Evolutionary conservation across 2,329 filamentous ascomycete species (phyloP), one percentile per base, ranked within the genome.

Genomic region (Hypoxylon sp.): DNA sequence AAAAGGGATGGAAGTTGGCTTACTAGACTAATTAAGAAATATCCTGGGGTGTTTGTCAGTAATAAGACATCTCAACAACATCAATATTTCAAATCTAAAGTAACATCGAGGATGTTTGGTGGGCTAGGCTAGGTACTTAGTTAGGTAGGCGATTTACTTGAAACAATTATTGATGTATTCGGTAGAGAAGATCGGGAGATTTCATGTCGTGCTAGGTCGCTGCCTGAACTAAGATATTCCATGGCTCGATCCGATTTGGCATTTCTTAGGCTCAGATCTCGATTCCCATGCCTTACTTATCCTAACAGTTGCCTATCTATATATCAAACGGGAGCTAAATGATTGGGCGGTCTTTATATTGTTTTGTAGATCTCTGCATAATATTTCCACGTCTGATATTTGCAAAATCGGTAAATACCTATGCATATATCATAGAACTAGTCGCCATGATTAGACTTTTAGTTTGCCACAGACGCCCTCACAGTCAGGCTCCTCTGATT

Each of bases 221-320:
- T 24, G 14, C 44, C 19, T 59, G 11, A 39, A 29, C 19, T n/a
- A 48, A 13, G 13, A 37, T 39, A 59, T 48, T 50, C 44, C 42
- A 31, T 48, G 29, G 29, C 29, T 17, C 6, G 17, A 50, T 50
- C 55, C 19, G 55, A 59, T 59, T 50, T 50, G 24, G 31, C n/a
- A 4, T 22, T 51, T 35, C 17, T n/a, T n/a, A 26, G 22, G 46
- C 22, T 51, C 4, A 14, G 24, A 39, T 51, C 57, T 59, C 55
- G 55, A 59, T 59, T 42, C 13, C 24, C 17, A 13, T 37, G 44
- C 8, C 13, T 50, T 50, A 59, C n/a, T 59, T 19, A 39, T 59
- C 31, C 26, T 44, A 57, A 22, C 29, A 47, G 2, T 53, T 46
- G 26, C 11, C 37, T 55, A 44, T 31, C n/a, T 22, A 19, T 3